Evolutionary conservation across 805 yeast genomes (phyloP).

Genomic region (Pichia cabralensis): DNA sequence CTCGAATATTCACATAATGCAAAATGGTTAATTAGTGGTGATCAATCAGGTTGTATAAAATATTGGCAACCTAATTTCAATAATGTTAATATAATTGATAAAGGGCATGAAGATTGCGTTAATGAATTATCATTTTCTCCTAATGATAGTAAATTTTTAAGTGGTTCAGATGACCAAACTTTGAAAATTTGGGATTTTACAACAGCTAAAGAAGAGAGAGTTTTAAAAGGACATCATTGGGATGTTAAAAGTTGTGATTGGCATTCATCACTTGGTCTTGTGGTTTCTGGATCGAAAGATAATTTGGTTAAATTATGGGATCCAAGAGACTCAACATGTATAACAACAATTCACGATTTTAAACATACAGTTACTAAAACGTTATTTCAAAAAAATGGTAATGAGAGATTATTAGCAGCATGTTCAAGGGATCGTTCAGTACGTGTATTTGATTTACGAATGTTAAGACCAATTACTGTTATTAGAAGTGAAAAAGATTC

Average conservation of each 20-base stretch:
- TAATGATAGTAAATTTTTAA: conserved; percentile 83
- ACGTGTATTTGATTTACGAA: conserved; percentile 77
- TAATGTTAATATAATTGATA: conserved; percentile 71
- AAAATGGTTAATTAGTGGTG: conserved; percentile 92
- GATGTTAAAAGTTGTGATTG: conserved; percentile 96
- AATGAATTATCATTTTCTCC: conserved; percentile 87
- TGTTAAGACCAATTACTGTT: conserved; percentile 66
- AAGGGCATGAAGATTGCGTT: conserved; percentile 72
- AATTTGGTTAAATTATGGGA: conserved; percentile 93
- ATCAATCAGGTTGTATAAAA: conserved; percentile 83
- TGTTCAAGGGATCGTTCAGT: conserved; percentile 84
- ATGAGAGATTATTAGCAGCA: conserved; percentile 71
- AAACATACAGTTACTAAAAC: conserved; percentile 90
- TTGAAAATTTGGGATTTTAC: conserved; percentile 93
- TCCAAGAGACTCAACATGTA: conserved; percentile 68
- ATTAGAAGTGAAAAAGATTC: conserved; percentile 65
- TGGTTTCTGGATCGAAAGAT: conserved; percentile 93
- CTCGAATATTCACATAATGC: conserved; percentile 79
- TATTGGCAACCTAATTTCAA: conserved; percentile 98
- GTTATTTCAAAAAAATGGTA: conserved; percentile 60
- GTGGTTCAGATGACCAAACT: conserved; percentile 86
- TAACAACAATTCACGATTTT: conserved; percentile 80
- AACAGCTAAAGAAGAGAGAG: conserved; percentile 73
- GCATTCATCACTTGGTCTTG: conserved; percentile 83
- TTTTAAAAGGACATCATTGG: conserved; percentile 93